Percentiles rank a stretch among this genome's conserved stretches.
Conservation (phyloP, 148 eudicot species). For the Talinum fruticosum region DNA sequence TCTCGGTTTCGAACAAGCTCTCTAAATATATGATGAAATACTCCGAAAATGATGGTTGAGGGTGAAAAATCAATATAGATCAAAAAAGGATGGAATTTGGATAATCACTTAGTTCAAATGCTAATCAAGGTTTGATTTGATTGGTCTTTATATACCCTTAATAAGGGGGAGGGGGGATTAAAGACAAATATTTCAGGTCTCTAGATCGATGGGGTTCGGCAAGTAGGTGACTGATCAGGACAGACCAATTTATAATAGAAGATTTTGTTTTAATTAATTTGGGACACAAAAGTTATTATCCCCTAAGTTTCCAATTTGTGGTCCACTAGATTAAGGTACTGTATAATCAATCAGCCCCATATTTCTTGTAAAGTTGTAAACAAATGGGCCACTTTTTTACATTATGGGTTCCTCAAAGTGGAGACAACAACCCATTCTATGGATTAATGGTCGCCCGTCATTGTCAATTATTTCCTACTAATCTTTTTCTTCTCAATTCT, state of each 20-base stretch:
- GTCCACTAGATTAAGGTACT: background rate
- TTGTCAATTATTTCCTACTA: background rate
- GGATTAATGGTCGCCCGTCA: background rate
- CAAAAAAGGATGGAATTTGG: no score
- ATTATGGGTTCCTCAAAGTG: background rate
- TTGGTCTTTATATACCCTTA: no score
- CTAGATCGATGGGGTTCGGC: background rate
- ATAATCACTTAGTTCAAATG: no score
- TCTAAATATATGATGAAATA: no score
- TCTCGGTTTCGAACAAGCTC: no score
- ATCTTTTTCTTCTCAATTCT: background rate
- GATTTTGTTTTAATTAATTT: background rate
- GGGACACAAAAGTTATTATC: background rate
- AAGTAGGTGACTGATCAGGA: background rate
- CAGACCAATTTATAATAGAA: background rate
- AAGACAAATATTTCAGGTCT: background rate
- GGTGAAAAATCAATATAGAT: no score
- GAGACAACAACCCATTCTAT: background rate
- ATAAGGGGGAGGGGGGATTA: no score
- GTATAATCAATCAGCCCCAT: background rate
- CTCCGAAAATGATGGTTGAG: no score
- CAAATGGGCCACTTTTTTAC: background rate
- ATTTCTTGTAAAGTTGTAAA: background rate
- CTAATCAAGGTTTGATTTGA: no score
- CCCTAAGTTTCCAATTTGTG: background rate